These are phyloP conservation scores for Bipolaris oryzae DNA, from an alignment of 2,329 filamentous ascomycete genomes.

Conservation along the genomic window DNA sequence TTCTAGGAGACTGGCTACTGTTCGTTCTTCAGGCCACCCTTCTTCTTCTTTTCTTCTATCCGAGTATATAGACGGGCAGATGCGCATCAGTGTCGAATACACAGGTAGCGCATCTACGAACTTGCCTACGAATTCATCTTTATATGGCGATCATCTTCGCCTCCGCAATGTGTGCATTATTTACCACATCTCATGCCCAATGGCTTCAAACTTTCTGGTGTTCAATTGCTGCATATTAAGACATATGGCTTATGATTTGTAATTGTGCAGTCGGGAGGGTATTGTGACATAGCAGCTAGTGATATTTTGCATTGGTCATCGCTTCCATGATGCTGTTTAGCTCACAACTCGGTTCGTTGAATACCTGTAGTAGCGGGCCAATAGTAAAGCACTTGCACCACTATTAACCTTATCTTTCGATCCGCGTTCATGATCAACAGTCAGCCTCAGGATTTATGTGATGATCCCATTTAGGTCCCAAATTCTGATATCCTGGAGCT, in stretches of 20 bases:
- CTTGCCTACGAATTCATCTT: neutral
- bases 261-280: no score
- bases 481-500: neutral
- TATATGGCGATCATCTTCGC: neutral
- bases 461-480: neutral
- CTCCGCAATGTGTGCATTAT: neutral
- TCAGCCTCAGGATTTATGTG: neutral
- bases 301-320: neutral
- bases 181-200: neutral
- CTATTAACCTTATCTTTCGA: neutral
- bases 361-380: no score
- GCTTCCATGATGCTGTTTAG: no score
- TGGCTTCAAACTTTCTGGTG: neutral
- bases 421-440: neutral
- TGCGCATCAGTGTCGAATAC: conserved; percentile 3
- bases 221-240: neutral
- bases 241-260: no score
- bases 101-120: conserved; percentile 3
- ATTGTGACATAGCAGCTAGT: neutral
- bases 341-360: no score
- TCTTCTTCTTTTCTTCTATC: conserved; percentile 5
- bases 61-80: conserved; percentile 11
- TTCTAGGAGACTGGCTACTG: conserved; percentile 28
- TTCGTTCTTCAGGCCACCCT: neutral
- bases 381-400: neutral